Conservation (phyloP, 352 stramenopile genomes). For the Phytophthora palmivora region DNA sequence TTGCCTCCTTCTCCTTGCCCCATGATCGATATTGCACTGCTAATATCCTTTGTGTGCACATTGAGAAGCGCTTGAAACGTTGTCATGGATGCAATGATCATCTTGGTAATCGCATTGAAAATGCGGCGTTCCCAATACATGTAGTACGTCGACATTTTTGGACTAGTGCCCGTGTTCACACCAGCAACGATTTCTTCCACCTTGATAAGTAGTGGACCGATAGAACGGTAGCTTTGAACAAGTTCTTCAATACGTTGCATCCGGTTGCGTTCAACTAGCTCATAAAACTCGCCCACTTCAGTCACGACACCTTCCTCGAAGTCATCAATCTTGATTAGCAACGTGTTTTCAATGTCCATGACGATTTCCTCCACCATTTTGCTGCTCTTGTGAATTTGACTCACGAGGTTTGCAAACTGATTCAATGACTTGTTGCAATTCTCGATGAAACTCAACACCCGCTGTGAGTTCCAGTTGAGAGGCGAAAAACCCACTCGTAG, state of each 20-base stretch:
- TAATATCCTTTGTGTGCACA: slow-evolving; percentile 88
- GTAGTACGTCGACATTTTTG: slow-evolving; percentile 95
- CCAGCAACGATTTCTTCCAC: slow-evolving; percentile 96
- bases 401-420: slow-evolving; percentile 94
- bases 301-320: slow-evolving; percentile 91
- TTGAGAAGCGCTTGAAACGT: slow-evolving; percentile 94
- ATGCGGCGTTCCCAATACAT: slow-evolving; percentile 97
- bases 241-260: slow-evolving; percentile 92
- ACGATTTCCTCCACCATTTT: slow-evolving; percentile 97
- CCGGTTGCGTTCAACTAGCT: slow-evolving; percentile 93
- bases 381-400: slow-evolving; percentile 95
- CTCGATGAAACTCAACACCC: slow-evolving; percentile 96
- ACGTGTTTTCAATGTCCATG: slow-evolving; percentile 87
- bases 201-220: slow-evolving; percentile 94
- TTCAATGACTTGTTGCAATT: slow-evolving; percentile 93
- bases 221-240: slow-evolving; percentile 94
- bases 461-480: slow-evolving; percentile 97
- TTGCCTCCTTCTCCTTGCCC: slow-evolving; percentile 69
- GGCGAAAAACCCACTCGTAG: slow-evolving; percentile 92
- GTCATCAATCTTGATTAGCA: slow-evolving; percentile 94
- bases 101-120: slow-evolving; percentile 97
- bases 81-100: slow-evolving; percentile 96
- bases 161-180: slow-evolving; percentile 92
- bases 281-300: slow-evolving; percentile 95
- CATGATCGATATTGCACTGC: slow-evolving; percentile 49